Conservation (phyloP, 2,329 filamentous ascomycete genomes). For the Huntiella decipiens region DNA sequence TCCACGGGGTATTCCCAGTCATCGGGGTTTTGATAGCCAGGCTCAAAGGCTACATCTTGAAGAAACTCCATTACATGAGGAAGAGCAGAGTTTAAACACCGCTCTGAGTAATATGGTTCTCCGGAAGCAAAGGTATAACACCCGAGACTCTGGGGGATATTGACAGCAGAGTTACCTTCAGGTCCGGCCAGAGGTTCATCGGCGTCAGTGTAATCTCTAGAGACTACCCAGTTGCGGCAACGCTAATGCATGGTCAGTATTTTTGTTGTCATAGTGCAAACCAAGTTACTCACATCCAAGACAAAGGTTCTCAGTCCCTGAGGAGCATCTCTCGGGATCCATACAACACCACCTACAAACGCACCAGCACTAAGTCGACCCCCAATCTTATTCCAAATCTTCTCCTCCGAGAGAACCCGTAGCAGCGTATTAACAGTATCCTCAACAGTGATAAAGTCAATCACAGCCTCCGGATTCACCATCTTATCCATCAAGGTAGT, state of each 20-base stretch:
- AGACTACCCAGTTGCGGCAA: conserved; percentile 41
- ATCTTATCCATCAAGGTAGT: conserved; percentile 36
- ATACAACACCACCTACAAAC: conserved; percentile 28
- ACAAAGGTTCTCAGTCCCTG: conserved; percentile 30
- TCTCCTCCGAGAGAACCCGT: conserved; percentile 36
- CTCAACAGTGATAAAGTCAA: conserved; percentile 56
- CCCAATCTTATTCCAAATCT: conserved; percentile 29
- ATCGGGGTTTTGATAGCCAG: conserved; percentile 23
- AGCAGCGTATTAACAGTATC: conserved; percentile 39
- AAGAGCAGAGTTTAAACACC: conserved; percentile 38
- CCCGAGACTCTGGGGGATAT: conserved; percentile 28
- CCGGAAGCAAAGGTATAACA: conserved; percentile 54
- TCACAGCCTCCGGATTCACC: conserved; percentile 27
- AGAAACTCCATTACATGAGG: conserved; percentile 42
- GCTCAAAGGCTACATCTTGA: conserved; percentile 28
- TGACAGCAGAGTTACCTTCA: conserved; percentile 25
- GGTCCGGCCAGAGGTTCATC: conserved; percentile 35
- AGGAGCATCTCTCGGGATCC: conserved; percentile 22
- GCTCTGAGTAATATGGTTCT: conserved; percentile 38
- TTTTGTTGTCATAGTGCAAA: too few relatives aligned
- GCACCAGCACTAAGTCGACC: conserved; percentile 28
- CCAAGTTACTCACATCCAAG: conserved; percentile 23
- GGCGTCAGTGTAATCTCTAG: conserved; percentile 13
- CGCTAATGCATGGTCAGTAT: conserved; percentile 23
- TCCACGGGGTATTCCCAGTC: conserved; percentile 3